A percentile compares a stretch with the other conserved stretches of the same genome.
Evolutionary conservation across 129 eudicot genomes (phyloP).

Genomic region (Oenanthe sinensis): DNA sequence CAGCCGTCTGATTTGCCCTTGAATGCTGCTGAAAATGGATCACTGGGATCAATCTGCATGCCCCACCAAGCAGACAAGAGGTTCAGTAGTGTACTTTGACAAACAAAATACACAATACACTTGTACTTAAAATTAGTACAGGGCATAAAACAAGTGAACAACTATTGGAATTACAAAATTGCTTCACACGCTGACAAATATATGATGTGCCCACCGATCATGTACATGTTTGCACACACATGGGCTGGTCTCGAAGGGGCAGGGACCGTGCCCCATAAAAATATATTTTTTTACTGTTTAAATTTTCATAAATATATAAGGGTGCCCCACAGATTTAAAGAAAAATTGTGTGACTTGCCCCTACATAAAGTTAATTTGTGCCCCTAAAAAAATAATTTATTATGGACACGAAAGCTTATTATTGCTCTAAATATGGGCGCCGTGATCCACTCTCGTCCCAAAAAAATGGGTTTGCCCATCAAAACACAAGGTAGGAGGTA

Average conservation of each 20-base stretch:
- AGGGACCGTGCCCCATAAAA: no score
- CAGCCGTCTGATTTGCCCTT: constrained; percentile 40
- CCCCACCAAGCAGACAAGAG: neutral
- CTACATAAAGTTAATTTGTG: neutral
- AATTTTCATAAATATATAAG: no score
- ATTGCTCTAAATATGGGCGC: no score
- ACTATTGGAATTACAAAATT: neutral
- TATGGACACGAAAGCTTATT: no score
- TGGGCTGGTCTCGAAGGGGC: neutral
- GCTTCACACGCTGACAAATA: neutral
- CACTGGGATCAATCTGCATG: constrained; percentile 63
- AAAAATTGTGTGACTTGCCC: no score
- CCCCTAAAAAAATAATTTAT: neutral
- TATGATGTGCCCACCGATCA: neutral
- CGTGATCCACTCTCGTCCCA: no score
- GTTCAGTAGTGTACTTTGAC: neutral
- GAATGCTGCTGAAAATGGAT: constrained; percentile 82
- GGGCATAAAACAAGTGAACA: neutral
- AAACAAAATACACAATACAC: neutral
- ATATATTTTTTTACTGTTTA: no score
- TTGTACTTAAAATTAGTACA: neutral
- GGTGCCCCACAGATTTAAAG: neutral
- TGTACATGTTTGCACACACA: constrained; percentile 1
- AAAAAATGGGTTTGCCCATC: neutral
- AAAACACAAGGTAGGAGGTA: neutral